Conservation (phyloP, 495 filamentous ascomycete species). For the Mycothermus thermophilus region DNA sequence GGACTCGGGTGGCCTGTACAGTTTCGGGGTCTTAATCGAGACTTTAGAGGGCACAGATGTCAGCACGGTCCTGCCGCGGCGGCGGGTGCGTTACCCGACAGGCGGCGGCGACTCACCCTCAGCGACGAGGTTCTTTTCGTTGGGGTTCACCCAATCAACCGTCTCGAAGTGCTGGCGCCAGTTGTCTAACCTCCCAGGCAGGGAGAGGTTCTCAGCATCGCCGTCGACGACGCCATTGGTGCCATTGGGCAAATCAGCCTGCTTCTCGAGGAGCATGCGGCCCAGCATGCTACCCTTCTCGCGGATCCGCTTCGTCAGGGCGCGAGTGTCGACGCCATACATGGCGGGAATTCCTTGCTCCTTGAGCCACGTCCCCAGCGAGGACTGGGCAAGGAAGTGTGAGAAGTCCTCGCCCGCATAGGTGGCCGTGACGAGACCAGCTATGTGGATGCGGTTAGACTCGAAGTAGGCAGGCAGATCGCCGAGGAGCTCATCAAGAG, state of each 20-base stretch:
- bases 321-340: slow-evolving; percentile 87
- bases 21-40: slow-evolving; percentile 65
- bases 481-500: slow-evolving; percentile 64
- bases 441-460: slow-evolving; percentile 77
- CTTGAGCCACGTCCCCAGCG: slow-evolving; percentile 86
- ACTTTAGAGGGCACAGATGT: too few relatives aligned
- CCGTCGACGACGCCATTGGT: slow-evolving; percentile 32
- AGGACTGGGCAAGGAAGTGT: slow-evolving; percentile 79
- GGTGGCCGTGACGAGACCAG: slow-evolving; percentile 75
- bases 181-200: slow-evolving; percentile 22
- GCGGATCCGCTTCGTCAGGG: slow-evolving; percentile 84
- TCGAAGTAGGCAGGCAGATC: slow-evolving; percentile 87
- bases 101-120: slow-evolving; percentile 77
- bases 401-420: slow-evolving; percentile 92
- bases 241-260: slow-evolving; percentile 37
- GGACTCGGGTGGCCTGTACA: slow-evolving; percentile 58
- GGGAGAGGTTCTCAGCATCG: slow-evolving; percentile 25
- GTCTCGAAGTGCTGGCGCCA: slow-evolving; percentile 61
- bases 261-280: slow-evolving; percentile 63
- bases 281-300: slow-evolving; percentile 94
- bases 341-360: slow-evolving; percentile 93
- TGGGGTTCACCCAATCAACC: slow-evolving; percentile 82
- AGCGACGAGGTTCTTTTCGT: slow-evolving; percentile 76
- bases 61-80: too few relatives aligned
- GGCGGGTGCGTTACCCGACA: too few relatives aligned